phyloP scores from a whole-genome alignment of 108 stramenopile genomes.

The Mayamaea pseudoterrestris region DNA sequence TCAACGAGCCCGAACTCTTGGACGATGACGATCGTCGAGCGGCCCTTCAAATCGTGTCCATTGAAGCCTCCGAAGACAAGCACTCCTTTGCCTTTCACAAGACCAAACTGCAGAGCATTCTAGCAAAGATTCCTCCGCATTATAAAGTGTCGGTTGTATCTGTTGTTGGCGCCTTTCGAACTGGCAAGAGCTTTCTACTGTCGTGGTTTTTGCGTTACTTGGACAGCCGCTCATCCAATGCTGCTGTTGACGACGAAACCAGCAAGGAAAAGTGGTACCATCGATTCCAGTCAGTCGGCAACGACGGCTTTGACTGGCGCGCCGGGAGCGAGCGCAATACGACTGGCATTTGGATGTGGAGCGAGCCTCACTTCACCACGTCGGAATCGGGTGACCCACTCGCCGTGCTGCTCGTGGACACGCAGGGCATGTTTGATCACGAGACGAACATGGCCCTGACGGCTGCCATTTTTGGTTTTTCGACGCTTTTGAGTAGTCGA shows the following conservation, averaged over 20 bases:
- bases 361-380: slow-evolving; percentile 81
- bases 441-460: slow-evolving; percentile 96
- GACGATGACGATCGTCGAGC: slow-evolving; percentile 1
- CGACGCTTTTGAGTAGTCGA: slow-evolving; percentile 82
- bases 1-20: no score
- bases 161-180: slow-evolving; percentile 97
- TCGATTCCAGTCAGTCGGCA: slow-evolving; percentile 40
- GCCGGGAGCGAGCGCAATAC: slow-evolving; percentile 92
- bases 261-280: slow-evolving; percentile 53
- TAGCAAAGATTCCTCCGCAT: slow-evolving; percentile 54
- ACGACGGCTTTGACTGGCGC: slow-evolving; percentile 85
- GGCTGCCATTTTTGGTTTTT: slow-evolving; percentile 92
- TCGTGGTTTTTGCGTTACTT: slow-evolving; percentile 92
- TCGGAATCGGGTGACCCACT: slow-evolving; percentile 49
- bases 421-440: slow-evolving; percentile 99
- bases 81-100: slow-evolving; percentile 83
- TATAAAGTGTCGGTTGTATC: slow-evolving; percentile 91
- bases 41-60: slow-evolving; percentile 77
- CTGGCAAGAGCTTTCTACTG: slow-evolving; percentile 93
- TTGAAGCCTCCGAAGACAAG: slow-evolving; percentile 62
- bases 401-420: slow-evolving; percentile 93
- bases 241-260: slow-evolving; percentile 5
- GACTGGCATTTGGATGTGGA: slow-evolving; percentile 99
- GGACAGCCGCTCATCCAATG: slow-evolving; percentile 1
- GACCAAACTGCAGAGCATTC: slow-evolving; percentile 57